Evolutionary conservation across 176 grass and related monocot genomes (phyloP).

Genomic region (Elaeis guineensis): DNA sequence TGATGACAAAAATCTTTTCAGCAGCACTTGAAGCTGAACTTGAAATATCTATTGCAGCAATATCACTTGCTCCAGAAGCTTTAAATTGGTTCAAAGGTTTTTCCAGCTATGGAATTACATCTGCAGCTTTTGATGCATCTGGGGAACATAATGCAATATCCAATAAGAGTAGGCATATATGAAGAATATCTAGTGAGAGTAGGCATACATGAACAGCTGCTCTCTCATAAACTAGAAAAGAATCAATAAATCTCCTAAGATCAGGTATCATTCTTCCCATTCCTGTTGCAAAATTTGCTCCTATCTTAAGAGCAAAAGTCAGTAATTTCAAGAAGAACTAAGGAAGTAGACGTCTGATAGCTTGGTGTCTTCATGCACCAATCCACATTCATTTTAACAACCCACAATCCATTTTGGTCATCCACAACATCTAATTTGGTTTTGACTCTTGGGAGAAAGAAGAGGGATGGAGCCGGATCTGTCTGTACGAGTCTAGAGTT

Average conservation of each 20-base stretch:
- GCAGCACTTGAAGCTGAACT: neutral
- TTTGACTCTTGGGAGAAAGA: too few relatives aligned
- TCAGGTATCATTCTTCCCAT: slow-evolving; percentile 93
- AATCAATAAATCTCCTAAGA: too few relatives aligned
- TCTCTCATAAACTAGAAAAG: slow-evolving; percentile 26
- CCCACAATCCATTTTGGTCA: slow-evolving; percentile 69
- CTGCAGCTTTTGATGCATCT: too few relatives aligned
- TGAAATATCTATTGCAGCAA: too few relatives aligned
- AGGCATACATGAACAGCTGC: slow-evolving; percentile 6
- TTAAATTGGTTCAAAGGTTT: too few relatives aligned
- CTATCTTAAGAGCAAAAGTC: slow-evolving; percentile 82
- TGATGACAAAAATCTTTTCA: neutral
- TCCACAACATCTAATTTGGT: slow-evolving; percentile 45
- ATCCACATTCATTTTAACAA: slow-evolving; percentile 64
- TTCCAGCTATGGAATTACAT: too few relatives aligned
- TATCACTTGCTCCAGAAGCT: too few relatives aligned
- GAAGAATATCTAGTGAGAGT: too few relatives aligned
- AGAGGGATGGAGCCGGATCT: too few relatives aligned
- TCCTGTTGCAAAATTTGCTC: slow-evolving; percentile 61
- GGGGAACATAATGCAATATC: too few relatives aligned
- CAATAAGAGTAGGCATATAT: too few relatives aligned
- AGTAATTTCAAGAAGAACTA: slow-evolving; percentile 88
- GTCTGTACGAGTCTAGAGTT: too few relatives aligned
- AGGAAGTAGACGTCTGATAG: slow-evolving; percentile 52
- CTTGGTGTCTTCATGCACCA: slow-evolving; percentile 64